Evolutionary conservation across 306 rosid genomes (phyloP).

Genomic region (Crotalaria pallida): DNA sequence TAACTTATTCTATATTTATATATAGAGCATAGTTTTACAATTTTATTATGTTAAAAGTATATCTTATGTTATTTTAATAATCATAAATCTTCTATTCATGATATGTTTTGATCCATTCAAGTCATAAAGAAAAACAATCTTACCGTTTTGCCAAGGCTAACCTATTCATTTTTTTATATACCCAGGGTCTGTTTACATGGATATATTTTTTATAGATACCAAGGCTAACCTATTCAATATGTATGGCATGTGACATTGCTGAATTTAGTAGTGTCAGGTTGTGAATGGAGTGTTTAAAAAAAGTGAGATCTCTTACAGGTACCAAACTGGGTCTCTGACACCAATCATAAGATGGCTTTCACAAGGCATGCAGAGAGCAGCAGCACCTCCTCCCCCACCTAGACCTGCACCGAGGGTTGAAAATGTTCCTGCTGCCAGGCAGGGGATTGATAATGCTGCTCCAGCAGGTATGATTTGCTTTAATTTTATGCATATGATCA

Average conservation of each 20-base stretch:
- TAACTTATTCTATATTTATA: too few species aligned
- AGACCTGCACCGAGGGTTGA: conserved; percentile 78
- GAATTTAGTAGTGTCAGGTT: not conserved
- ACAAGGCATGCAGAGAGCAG: conserved; percentile 93
- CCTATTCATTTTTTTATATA: not conserved
- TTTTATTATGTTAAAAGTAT: too few species aligned
- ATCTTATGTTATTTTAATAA: too few species aligned
- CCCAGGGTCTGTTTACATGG: not conserved
- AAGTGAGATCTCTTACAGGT: conserved; percentile 45
- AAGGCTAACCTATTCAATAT: too few species aligned
- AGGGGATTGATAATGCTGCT: conserved; percentile 53
- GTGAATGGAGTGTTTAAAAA: conserved; percentile 16
- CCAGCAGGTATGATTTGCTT: conserved; percentile 51
- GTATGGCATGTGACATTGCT: not conserved
- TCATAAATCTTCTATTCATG: too few species aligned
- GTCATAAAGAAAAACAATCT: too few species aligned
- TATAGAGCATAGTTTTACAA: too few species aligned
- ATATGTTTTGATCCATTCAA: too few species aligned
- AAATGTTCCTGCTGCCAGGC: conserved; percentile 68
- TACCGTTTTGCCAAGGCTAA: too few species aligned
- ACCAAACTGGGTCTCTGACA: conserved; percentile 91
- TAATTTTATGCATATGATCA: conserved; percentile 12
- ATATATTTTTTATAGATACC: too few species aligned
- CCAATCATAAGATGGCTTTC: conserved; percentile 89
- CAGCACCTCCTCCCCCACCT: conserved; percentile 83